These are phyloP conservation scores for Amanita jacksonii DNA, from an alignment of 768 basidiomycete genomes.

Conservation along the genomic window DNA sequence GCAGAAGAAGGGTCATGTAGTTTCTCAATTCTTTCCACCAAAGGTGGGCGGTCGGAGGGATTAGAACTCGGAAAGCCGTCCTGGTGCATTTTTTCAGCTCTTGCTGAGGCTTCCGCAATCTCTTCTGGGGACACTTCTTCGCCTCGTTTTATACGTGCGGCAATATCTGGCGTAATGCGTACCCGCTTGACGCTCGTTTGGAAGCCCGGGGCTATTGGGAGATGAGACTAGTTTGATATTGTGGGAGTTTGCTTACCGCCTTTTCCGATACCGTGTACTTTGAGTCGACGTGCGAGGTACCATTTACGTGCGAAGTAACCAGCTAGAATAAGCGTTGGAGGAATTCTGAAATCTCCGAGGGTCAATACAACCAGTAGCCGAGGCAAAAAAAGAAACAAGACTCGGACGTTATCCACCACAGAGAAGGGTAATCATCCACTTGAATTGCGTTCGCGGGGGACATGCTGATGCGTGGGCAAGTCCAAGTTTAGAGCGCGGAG, in stretches of 20 bases:
- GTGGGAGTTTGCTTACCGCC: constrained; percentile 29
- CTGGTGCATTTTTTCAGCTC: constrained; percentile 28
- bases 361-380: no score
- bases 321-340: constrained; percentile 32
- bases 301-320: constrained; percentile 39
- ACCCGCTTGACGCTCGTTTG: constrained; percentile 42
- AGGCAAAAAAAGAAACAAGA: no score
- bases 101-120: constrained; percentile 35
- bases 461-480: no score
- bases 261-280: constrained; percentile 42
- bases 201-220: constrained; percentile 37
- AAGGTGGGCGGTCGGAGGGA: constrained; percentile 1
- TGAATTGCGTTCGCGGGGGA: no score
- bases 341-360: no score
- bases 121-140: constrained; percentile 46
- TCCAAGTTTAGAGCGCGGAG: no score
- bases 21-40: constrained; percentile 9
- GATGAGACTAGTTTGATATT: not conserved
- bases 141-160: constrained; percentile 39
- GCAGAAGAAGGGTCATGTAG: not conserved
- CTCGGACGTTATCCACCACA: no score
- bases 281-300: constrained; percentile 37
- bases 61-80: constrained; percentile 9
- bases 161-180: constrained; percentile 46
- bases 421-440: no score